These are phyloP conservation scores for Candida schatavii DNA, from an alignment of 805 yeast genomes.

Conservation along the genomic window DNA sequence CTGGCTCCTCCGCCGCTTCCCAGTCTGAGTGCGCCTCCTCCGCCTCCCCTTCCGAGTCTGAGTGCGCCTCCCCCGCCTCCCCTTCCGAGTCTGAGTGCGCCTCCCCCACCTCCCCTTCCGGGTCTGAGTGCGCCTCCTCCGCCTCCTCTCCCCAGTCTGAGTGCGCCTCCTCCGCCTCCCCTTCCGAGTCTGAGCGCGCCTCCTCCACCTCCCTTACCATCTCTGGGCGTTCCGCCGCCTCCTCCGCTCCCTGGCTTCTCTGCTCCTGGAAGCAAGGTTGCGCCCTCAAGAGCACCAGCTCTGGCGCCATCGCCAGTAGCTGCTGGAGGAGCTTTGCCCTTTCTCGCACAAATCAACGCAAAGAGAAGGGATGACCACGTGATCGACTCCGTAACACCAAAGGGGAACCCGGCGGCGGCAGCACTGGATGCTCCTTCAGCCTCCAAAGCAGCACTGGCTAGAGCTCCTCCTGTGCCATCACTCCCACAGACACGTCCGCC, in stretches of 20 bases:
- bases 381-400: constrained; percentile 33
- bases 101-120: background rate
- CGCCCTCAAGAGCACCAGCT: constrained; percentile 10
- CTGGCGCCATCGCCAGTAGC: constrained; percentile 13
- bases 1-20: constrained; percentile 9
- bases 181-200: constrained; percentile 15
- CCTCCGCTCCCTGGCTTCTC: constrained; percentile 9
- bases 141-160: constrained; percentile 6
- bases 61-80: constrained; percentile 10
- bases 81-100: constrained; percentile 1
- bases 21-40: constrained; percentile 11
- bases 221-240: constrained; percentile 12
- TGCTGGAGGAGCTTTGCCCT: constrained; percentile 49
- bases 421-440: constrained; percentile 18
- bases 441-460: constrained; percentile 9
- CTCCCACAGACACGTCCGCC: constrained; percentile 6
- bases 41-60: constrained; percentile 9
- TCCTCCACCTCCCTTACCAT: constrained; percentile 11
- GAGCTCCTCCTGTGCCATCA: constrained; percentile 13
- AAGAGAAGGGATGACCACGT: constrained; percentile 52
- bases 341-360: constrained; percentile 55
- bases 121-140: no score
- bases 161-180: constrained; percentile 19
- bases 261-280: background rate
- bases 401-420: background rate